A percentile compares a stretch with the other conserved stretches of the same genome.
Conservation (phyloP, 1,284 basidiomycete species). For the Phaffia rhodozyma region DNA sequence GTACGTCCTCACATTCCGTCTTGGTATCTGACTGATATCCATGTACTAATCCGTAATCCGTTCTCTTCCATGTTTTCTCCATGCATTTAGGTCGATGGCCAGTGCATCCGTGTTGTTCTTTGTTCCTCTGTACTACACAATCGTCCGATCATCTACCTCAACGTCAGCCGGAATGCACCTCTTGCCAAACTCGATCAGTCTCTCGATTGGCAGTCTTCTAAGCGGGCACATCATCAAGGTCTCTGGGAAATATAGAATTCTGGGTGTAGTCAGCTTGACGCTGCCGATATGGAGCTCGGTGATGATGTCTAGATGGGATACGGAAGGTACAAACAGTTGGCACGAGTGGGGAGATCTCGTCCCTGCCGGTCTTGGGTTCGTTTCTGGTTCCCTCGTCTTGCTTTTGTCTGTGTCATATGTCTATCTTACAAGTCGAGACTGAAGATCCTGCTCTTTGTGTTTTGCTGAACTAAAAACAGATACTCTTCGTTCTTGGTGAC, state of each 20-base stretch:
- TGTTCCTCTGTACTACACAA: constrained; percentile 34
- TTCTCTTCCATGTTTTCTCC: constrained; percentile 21
- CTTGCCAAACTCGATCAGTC: constrained; percentile 68
- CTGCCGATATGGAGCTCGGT: constrained; percentile 26
- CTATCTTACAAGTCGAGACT: neutral
- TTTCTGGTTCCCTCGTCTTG: constrained; percentile 23
- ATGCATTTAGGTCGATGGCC: neutral
- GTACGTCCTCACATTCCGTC: neutral
- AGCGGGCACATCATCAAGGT: constrained; percentile 55
- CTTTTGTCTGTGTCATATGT: constrained; percentile 25
- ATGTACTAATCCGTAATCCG: neutral
- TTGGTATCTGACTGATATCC: neutral
- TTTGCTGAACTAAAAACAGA: too few relatives aligned
- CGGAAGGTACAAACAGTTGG: constrained; percentile 26
- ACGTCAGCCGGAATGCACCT: constrained; percentile 46
- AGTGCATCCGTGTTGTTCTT: neutral
- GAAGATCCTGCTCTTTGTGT: neutral
- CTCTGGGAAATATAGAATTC: constrained; percentile 27
- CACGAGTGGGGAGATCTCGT: constrained; percentile 28
- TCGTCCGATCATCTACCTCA: constrained; percentile 28
- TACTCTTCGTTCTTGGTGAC: constrained; percentile 14
- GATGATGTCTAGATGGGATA: constrained; percentile 28
- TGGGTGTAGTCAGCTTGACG: constrained; percentile 29
- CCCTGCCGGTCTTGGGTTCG: constrained; percentile 33
- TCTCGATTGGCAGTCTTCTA: constrained; percentile 68